phyloP scores from a whole-genome alignment of 2,329 filamentous ascomycete genomes.

The Aureobasidium sp. region DNA sequence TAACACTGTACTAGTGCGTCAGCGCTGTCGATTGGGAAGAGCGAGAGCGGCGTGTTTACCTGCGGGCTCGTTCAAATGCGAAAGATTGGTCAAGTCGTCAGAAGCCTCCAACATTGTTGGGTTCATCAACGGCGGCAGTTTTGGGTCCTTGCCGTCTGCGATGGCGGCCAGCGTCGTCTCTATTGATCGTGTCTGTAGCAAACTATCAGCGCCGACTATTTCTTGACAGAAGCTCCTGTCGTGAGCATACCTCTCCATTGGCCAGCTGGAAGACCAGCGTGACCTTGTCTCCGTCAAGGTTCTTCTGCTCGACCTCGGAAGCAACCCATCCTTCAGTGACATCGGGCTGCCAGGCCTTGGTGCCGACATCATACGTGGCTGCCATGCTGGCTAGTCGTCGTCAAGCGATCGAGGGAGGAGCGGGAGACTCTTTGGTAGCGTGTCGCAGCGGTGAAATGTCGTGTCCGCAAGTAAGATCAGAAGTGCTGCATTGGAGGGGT shows the following conservation, averaged over 20 bases:
- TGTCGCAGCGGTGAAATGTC: background rate
- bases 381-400: conserved; percentile 52
- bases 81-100: conserved; percentile 94
- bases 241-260: conserved; percentile 70
- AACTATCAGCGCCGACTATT: background rate
- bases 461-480: conserved; percentile 9
- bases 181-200: conserved; percentile 65
- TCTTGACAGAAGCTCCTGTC: background rate
- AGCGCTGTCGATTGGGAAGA: conserved; percentile 18
- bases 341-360: conserved; percentile 97
- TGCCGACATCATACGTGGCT: conserved; percentile 92
- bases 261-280: conserved; percentile 80
- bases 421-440: background rate
- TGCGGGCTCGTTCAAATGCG: conserved; percentile 95
- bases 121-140: conserved; percentile 92
- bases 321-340: conserved; percentile 92
- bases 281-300: conserved; percentile 75
- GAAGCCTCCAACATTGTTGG: conserved; percentile 96
- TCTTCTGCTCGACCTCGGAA: conserved; percentile 85
- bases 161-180: conserved; percentile 70
- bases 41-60: conserved; percentile 45
- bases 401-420: background rate
- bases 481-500: background rate
- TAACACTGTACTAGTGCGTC: conserved; percentile 53
- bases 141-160: conserved; percentile 65